Evolutionary conservation across 495 filamentous ascomycete species (phyloP), one percentile per base, ranked within the genome.

Genomic region (Aspergillus kassunensis): DNA sequence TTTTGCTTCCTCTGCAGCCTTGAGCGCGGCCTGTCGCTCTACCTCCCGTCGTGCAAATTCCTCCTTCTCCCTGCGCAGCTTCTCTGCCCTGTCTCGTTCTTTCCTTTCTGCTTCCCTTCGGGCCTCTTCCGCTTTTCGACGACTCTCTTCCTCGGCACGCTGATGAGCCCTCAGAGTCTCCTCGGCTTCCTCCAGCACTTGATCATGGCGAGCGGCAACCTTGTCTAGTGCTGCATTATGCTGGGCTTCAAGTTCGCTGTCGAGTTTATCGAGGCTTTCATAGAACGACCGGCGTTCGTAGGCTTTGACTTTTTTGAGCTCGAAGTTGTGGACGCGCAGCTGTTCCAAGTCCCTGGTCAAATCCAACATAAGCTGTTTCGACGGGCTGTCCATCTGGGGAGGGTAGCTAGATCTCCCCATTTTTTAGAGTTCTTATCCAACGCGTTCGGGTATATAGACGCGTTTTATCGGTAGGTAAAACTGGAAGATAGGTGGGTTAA

Each of bases 181-280:
- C 50, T 79, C 72, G 2, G 88, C 88, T 21, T 79, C 76, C 49
- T 81, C 74, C 13, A 84, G 74, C 13, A 91, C 72, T 12, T 78
- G 75, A 1, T 85, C 78, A 58, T 90, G 86, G 51, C 80, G 75
- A 18, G 69, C 75, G 12, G 77, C 79, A 0, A 82, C 86, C 35
- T 77, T 70, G 34, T 82, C 81, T 13, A 92, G 77, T 1, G 86
- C 80, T 40, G 75, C 74, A 49, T 75, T 75, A 51, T 89, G 84
- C 6, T 70, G 55, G 4, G 65, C 70, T 56, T 73, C 75, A 1
- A 56, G 61, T 31, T 75, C 67, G 4, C 66, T 69, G 16, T 75
- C 72, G 24, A 71, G 63, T 5, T 61, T 68, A 41, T 81, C 77
- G 21, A 79, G 67, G 1, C 63, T 67, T 10, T 74, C 72, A 44